Evolutionary conservation across 208 protist species (phyloP), one percentile per base, ranked within the genome.

Genomic region (Leishmania arabica): DNA sequence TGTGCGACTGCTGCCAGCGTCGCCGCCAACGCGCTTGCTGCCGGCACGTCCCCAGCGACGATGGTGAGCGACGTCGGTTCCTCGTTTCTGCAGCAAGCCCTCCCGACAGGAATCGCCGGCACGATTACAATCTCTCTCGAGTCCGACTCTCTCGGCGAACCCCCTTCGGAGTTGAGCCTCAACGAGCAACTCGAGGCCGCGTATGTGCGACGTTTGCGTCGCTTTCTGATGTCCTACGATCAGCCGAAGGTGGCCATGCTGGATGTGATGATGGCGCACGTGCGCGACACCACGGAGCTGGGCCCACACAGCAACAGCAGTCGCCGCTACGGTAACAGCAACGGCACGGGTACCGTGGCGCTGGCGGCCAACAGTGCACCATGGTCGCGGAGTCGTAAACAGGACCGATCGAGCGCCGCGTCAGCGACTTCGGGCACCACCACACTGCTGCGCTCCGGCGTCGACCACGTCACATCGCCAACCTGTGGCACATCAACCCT

Each of bases 41-140:
- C 56, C 11, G 66, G 53, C 11, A 37, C 60, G 27, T 17, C 72
- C 9, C 53, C 34, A n/a, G 13, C n/a, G 13, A n/a, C 49, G 53
- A 31, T 73, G 24, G 74, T 27, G 31, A 72, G 34, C 62, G 68
- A 89, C 19, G 66, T 76, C 1, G 80, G 78, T 8, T 73, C 85
- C 19, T 86, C 80, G 27, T 65, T 90, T n/a, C 77, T 81, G 11
- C 62, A 77, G 8, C 74, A 79, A 37, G 58, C 72, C n/a, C 45
- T 84, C 19, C 88, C 89, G 7, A 54, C 62, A 15, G 92, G 91
- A 4, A 83, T 97, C 49, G 79, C 88, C 13, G 95, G 95, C 2
- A 93, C 87, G 17, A 84, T 97, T 66, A 88, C 86, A 70, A 81
- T 97, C 42, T 89, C 92, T 19, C 87, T 97, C 31, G 82, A 90